A percentile compares a stretch with the other conserved stretches of the same genome.
These are phyloP conservation scores for Mucor velutinosus DNA, from an alignment of 371 early-diverging fungal genomes.

Conservation along the genomic window DNA sequence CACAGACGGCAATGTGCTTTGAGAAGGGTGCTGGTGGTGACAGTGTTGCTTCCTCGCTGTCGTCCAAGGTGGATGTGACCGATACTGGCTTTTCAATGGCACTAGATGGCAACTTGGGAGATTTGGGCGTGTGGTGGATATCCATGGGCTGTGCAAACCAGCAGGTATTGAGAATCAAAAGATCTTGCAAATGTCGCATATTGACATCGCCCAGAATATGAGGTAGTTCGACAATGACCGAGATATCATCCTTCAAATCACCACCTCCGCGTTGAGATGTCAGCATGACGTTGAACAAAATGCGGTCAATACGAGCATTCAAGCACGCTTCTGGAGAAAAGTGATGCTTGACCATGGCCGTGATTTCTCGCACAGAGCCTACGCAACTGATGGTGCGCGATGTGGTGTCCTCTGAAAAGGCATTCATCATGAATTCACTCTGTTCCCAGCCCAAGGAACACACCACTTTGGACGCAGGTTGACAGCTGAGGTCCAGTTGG, in stretches of 20 bases:
- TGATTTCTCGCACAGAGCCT: slow-evolving; percentile 61
- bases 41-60: background rate
- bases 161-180: slow-evolving; percentile 65
- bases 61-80: background rate
- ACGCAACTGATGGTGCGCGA: slow-evolving; percentile 62
- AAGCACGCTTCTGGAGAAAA: slow-evolving; percentile 87
- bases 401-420: slow-evolving; percentile 38
- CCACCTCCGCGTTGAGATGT: slow-evolving; percentile 46
- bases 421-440: slow-evolving; percentile 67
- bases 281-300: slow-evolving; percentile 62
- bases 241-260: slow-evolving; percentile 51
- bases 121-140: background rate
- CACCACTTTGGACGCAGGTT: slow-evolving; percentile 78
- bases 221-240: slow-evolving; percentile 64
- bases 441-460: slow-evolving; percentile 73
- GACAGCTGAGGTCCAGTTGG: slow-evolving; percentile 74
- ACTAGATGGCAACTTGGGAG: background rate
- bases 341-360: slow-evolving; percentile 70
- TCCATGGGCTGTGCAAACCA: slow-evolving; percentile 61
- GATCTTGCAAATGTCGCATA: slow-evolving; percentile 79
- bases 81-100: background rate
- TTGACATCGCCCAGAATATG: slow-evolving; percentile 62
- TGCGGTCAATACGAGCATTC: slow-evolving; percentile 59
- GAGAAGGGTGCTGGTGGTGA: slow-evolving; percentile 42
- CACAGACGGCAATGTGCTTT: slow-evolving; percentile 51